Conservation (phyloP, 495 filamentous ascomycete species). For the Hypoxylon subgilvum region DNA sequence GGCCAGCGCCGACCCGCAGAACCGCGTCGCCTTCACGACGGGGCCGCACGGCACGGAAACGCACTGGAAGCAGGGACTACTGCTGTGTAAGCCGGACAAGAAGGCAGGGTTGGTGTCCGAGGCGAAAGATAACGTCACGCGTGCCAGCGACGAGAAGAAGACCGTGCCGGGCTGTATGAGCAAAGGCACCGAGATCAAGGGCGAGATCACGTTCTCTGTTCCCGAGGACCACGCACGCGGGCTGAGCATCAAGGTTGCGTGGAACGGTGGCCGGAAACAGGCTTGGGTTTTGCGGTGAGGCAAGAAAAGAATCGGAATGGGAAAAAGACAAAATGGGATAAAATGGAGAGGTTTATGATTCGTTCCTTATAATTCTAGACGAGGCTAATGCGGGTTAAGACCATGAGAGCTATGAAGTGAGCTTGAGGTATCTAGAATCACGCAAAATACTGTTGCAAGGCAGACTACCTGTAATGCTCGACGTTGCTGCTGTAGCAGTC, state of each 20-base stretch:
- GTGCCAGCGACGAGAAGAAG: not conserved
- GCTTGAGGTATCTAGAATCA: too few species aligned
- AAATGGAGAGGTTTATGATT: not conserved
- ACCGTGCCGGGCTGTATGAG: conserved; percentile 28
- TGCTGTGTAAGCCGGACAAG: conserved; percentile 46
- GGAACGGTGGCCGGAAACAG: conserved; percentile 51
- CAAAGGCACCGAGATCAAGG: conserved; percentile 46
- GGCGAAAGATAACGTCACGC: not conserved
- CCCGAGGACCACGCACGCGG: conserved; percentile 57
- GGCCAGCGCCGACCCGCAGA: conserved; percentile 41
- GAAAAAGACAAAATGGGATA: not conserved
- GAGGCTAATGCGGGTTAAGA: too few species aligned
- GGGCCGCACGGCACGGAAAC: conserved; percentile 79
- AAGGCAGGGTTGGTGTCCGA: too few species aligned
- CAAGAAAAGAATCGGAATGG: not conserved
- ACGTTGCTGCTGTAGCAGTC: too few species aligned
- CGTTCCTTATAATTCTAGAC: too few species aligned
- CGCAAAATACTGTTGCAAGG: too few species aligned
- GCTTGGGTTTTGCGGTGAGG: conserved; percentile 50
- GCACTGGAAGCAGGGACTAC: conserved; percentile 86
- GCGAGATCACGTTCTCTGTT: conserved; percentile 54
- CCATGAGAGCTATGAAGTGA: conserved; percentile 5
- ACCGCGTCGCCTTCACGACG: conserved; percentile 73
- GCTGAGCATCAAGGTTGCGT: conserved; percentile 51
- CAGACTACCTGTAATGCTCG: too few species aligned